Percentiles rank a stretch among this genome's conserved stretches.
phyloP scores from a whole-genome alignment of 768 basidiomycete species.

The Fomitopsis pulvina region DNA sequence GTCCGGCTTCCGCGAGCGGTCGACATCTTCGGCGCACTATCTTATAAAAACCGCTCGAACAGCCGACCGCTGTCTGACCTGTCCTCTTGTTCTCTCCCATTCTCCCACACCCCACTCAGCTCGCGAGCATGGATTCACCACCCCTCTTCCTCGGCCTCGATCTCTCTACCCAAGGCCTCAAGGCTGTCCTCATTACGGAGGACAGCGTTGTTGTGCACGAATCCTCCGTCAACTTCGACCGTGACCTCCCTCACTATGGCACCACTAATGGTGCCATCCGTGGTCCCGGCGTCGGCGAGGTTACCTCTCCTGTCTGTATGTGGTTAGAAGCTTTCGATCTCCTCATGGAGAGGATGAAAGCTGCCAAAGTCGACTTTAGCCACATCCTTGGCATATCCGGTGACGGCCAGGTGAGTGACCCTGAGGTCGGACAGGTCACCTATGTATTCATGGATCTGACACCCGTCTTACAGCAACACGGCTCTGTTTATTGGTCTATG shows the following conservation, averaged over 20 bases:
- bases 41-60: neutral
- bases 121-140: neutral
- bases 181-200: constrained; percentile 62
- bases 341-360: constrained; percentile 55
- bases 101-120: neutral
- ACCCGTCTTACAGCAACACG: constrained; percentile 63
- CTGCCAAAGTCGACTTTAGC: constrained; percentile 50
- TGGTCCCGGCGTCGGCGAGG: constrained; percentile 64
- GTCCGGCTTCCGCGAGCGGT: neutral
- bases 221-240: constrained; percentile 71
- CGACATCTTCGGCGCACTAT: neutral
- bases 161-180: constrained; percentile 80
- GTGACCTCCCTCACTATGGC: constrained; percentile 64
- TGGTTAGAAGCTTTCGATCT: constrained; percentile 85
- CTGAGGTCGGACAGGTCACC: too few relatives aligned
- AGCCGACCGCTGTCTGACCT: neutral
- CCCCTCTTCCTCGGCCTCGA: constrained; percentile 74
- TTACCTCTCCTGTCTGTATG: constrained; percentile 76
- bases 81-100: neutral
- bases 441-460: neutral
- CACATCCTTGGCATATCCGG: constrained; percentile 64
- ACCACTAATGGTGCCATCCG: constrained; percentile 60
- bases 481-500: constrained; percentile 76
- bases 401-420: constrained; percentile 58
- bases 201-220: constrained; percentile 58